These are phyloP conservation scores for Coniella vitis DNA, from an alignment of 2,329 filamentous ascomycete species.

Conservation along the genomic window DNA sequence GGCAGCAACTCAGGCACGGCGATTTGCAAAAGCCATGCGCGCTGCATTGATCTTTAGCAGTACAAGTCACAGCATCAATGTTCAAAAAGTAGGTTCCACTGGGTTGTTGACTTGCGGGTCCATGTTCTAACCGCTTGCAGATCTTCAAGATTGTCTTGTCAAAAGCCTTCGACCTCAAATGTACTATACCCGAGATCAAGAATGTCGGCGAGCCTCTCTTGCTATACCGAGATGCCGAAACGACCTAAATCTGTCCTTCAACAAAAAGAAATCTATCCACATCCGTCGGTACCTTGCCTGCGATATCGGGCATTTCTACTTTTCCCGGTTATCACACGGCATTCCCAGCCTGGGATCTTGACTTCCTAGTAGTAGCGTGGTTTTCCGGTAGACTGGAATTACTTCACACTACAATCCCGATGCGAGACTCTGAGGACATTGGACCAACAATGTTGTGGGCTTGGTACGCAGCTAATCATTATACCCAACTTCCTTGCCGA, in stretches of 20 bases:
- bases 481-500: constrained; percentile 1
- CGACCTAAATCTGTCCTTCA: not conserved
- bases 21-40: constrained; percentile 97
- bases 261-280: not conserved
- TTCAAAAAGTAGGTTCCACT: constrained; percentile 68
- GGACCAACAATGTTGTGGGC: not conserved
- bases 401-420: not conserved
- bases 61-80: constrained; percentile 98
- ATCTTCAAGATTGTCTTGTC: constrained; percentile 99
- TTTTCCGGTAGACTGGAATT: too few species aligned
- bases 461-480: not conserved
- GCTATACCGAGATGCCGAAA: constrained; percentile 67
- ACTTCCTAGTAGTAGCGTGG: too few species aligned
- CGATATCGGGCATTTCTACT: too few species aligned
- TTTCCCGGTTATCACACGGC: too few species aligned
- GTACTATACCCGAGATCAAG: constrained; percentile 98
- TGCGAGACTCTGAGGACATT: too few species aligned
- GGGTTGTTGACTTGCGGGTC: not conserved
- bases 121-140: constrained; percentile 37
- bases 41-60: constrained; percentile 97
- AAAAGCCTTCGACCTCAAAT: constrained; percentile 97
- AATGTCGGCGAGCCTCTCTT: constrained; percentile 93
- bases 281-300: not conserved
- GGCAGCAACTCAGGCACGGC: constrained; percentile 59
- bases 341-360: too few species aligned